Evolutionary conservation across 2,329 filamentous ascomycete species (phyloP).

Genomic region (Penicillium sp.): DNA sequence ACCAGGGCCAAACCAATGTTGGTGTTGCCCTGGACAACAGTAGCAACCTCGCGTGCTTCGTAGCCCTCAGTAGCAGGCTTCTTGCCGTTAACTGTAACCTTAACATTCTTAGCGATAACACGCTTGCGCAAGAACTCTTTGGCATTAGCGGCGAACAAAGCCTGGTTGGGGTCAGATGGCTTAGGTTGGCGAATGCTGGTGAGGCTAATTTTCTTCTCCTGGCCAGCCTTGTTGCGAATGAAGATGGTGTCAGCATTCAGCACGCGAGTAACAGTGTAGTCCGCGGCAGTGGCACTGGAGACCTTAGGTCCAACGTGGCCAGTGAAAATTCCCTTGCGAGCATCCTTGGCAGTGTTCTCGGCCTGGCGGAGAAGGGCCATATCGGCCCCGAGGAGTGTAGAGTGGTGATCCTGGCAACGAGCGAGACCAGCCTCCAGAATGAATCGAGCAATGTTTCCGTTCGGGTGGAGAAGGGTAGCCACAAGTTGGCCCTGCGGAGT

Average conservation of each 20-base stretch:
- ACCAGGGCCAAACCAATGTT: conserved; percentile 83
- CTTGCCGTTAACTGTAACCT: conserved; percentile 83
- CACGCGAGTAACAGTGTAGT: conserved; percentile 82
- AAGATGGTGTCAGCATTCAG: conserved; percentile 87
- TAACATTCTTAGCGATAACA: conserved; percentile 93
- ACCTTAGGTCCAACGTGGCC: conserved; percentile 70
- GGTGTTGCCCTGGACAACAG: conserved; percentile 77
- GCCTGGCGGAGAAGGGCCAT: conserved; percentile 85
- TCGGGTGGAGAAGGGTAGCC: conserved; percentile 80
- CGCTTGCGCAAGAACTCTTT: conserved; percentile 96
- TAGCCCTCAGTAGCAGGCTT: conserved; percentile 88
- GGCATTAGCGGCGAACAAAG: conserved; percentile 86
- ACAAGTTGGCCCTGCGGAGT: conserved; percentile 93
- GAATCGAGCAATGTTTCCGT: conserved; percentile 90
- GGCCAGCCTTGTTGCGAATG: conserved; percentile 78
- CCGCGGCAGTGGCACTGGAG: conserved; percentile 59
- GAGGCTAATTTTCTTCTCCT: conserved; percentile 85
- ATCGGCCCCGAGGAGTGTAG: conserved; percentile 81
- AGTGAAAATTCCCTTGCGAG: conserved; percentile 77
- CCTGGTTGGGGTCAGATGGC: conserved; percentile 78
- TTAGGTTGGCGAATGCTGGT: conserved; percentile 96
- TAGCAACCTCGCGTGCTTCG: conserved; percentile 92
- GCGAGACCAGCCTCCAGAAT: conserved; percentile 86
- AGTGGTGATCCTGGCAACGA: conserved; percentile 93
- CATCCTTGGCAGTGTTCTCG: conserved; percentile 79